Conservation (phyloP, 257 asterid genomes). For the Rhazya stricta region DNA sequence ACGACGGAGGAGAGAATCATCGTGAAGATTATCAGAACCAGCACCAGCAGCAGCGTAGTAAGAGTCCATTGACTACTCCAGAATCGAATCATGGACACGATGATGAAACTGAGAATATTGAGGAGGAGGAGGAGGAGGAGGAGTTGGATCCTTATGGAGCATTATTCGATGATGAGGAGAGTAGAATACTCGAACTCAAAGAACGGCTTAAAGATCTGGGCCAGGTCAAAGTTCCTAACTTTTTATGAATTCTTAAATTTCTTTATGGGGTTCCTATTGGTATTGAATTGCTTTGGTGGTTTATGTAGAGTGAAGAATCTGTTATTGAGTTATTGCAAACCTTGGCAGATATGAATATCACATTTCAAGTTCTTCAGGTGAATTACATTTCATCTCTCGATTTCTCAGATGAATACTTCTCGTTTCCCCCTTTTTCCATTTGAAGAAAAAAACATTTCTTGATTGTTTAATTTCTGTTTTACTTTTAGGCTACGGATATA, state of each 20-base stretch:
- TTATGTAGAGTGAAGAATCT: conserved; percentile 59
- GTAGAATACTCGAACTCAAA: conserved; percentile 54
- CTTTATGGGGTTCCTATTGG: neutral
- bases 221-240: conserved; percentile 39
- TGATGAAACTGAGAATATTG: conserved; percentile 18
- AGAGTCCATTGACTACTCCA: conserved; percentile 64
- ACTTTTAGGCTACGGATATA: conserved; percentile 71
- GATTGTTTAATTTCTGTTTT: conserved; percentile 12
- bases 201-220: conserved; percentile 75
- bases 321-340: conserved; percentile 68
- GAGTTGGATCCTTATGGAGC: conserved; percentile 55
- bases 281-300: neutral
- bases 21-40: conserved; percentile 20
- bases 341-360: conserved; percentile 86
- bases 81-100: conserved; percentile 42
- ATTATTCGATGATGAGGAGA: conserved; percentile 66
- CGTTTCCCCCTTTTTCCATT: neutral
- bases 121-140: conserved; percentile 45
- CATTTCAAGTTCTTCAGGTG: conserved; percentile 77
- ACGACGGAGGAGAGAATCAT: conserved; percentile 26
- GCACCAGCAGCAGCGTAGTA: conserved; percentile 21
- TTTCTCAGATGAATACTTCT: neutral
- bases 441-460: too few species aligned
- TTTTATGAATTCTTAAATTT: neutral
- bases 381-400: neutral